phyloP scores from a whole-genome alignment of 306 rosid species.

The Morella rubra region DNA sequence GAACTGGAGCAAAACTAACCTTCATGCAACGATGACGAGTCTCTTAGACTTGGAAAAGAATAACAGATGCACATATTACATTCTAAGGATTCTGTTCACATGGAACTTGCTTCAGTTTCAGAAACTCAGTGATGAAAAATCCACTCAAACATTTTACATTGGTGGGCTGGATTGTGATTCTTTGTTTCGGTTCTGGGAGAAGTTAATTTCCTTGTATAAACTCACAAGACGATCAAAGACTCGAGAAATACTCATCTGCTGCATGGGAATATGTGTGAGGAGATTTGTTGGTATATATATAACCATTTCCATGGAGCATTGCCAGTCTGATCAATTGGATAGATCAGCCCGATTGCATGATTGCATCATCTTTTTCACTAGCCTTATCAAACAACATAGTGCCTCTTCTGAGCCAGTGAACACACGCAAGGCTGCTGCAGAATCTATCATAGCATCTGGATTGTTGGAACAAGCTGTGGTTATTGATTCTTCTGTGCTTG shows the following conservation, averaged over 20 bases:
- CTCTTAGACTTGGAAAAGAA: slow-evolving; percentile 67
- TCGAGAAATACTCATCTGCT: slow-evolving; percentile 64
- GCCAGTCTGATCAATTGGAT: slow-evolving; percentile 34
- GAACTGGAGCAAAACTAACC: slow-evolving; percentile 61
- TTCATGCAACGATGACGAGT: slow-evolving; percentile 60
- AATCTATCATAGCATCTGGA: slow-evolving; percentile 80
- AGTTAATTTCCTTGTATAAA: slow-evolving; percentile 58
- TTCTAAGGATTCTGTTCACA: slow-evolving; percentile 65
- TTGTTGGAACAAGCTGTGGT: slow-evolving; percentile 73
- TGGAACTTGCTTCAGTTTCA: slow-evolving; percentile 81
- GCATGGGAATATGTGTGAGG: slow-evolving; percentile 73
- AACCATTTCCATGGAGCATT: slow-evolving; percentile 27
- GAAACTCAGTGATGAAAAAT: slow-evolving; percentile 36
- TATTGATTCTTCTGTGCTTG: slow-evolving; percentile 45
- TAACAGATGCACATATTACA: slow-evolving; percentile 66
- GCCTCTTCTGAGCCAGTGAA: slow-evolving; percentile 67
- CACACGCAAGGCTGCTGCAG: slow-evolving; percentile 81
- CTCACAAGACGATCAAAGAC: slow-evolving; percentile 74
- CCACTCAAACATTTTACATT: slow-evolving; percentile 50
- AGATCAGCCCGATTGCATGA: slow-evolving; percentile 36
- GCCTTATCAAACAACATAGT: slow-evolving; percentile 55
- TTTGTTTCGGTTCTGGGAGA: slow-evolving; percentile 72
- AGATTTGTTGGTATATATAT: slow-evolving; percentile 52
- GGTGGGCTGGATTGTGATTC: slow-evolving; percentile 70
- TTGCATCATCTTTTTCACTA: slow-evolving; percentile 57